Percentiles rank a stretch among this genome's conserved stretches.
These are phyloP conservation scores for Yamadazyma insecticola DNA, from an alignment of 805 yeast species.

Conservation along the genomic window DNA sequence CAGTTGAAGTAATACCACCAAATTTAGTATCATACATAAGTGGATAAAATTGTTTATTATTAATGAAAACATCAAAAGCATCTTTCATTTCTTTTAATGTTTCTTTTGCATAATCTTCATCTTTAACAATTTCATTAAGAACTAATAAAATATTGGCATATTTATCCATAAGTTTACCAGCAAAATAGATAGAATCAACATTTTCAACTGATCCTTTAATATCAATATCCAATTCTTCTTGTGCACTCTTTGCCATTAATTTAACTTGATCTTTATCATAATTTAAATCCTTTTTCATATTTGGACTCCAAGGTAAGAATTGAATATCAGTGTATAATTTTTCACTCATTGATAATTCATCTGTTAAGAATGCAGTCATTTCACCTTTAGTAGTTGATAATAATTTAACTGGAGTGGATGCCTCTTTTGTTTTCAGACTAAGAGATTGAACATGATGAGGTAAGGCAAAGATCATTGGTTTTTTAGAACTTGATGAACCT, in stretches of 20 bases:
- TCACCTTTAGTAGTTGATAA: conserved; percentile 49
- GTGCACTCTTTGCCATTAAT: conserved; percentile 41
- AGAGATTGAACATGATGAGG: conserved; percentile 49
- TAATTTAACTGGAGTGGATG: conserved; percentile 38
- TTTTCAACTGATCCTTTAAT: conserved; percentile 36
- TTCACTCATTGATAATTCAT: conserved; percentile 33
- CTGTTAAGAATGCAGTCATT: conserved; percentile 43
- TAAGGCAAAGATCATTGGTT: conserved; percentile 46
- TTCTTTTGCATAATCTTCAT: conserved; percentile 31
- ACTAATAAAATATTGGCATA: conserved; percentile 54
- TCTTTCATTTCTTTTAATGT: conserved; percentile 33
- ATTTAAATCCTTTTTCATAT: conserved; percentile 21
- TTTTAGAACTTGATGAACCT: conserved; percentile 46
- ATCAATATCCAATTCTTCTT: conserved; percentile 43
- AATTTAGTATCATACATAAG: conserved; percentile 52
- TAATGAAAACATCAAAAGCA: conserved; percentile 39
- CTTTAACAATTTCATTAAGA: conserved; percentile 44
- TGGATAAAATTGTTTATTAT: conserved; percentile 44
- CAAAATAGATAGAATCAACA: conserved; percentile 41
- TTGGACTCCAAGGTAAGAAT: conserved; percentile 44
- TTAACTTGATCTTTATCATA: conserved; percentile 43
- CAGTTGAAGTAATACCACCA: conserved; percentile 54
- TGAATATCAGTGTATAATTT: conserved; percentile 34
- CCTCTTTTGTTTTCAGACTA: conserved; percentile 17
- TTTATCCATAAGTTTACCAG: conserved; percentile 54